These are phyloP conservation scores for Malassezia slooffiae DNA, from an alignment of 1,284 basidiomycete species.

Conservation along the genomic window DNA sequence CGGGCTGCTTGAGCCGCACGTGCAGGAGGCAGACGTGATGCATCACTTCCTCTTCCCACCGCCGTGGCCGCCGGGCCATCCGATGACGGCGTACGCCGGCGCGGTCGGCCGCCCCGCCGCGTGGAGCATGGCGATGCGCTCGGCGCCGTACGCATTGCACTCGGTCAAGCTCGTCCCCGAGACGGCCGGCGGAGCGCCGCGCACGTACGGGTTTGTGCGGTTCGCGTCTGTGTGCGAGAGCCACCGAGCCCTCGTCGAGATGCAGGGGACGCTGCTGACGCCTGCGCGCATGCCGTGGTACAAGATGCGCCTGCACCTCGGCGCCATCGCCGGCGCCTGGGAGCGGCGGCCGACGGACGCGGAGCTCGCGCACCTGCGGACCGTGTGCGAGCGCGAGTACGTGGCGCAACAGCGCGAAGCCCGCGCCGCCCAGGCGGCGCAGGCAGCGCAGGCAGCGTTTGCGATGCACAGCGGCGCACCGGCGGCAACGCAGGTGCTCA, in stretches of 20 bases:
- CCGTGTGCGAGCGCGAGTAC: no score
- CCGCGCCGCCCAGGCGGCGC: no score
- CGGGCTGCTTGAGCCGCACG: slow-evolving; percentile 29
- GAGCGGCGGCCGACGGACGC: no score
- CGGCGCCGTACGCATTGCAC: slow-evolving; percentile 20
- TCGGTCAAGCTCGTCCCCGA: slow-evolving; percentile 5
- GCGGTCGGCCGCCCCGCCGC: no score
- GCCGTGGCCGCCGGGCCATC: slow-evolving; percentile 31
- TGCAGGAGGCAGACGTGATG: slow-evolving; percentile 38
- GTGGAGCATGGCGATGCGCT: no score
- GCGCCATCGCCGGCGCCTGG: no score
- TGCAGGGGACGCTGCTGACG: slow-evolving; percentile 25
- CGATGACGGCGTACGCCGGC: slow-evolving; percentile 29
- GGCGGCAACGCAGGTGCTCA: no score
- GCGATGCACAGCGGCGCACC: no score
- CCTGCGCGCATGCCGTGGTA: slow-evolving; percentile 5
- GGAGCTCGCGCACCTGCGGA: no score
- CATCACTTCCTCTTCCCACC: slow-evolving; percentile 36
- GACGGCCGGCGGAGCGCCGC: slow-evolving; percentile 31
- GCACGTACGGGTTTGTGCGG: slow-evolving; percentile 36
- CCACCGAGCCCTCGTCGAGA: slow-evolving; percentile 40
- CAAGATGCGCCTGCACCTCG: slow-evolving; percentile 2
- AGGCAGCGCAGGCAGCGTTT: no score
- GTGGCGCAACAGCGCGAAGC: no score
- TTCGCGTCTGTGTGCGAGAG: slow-evolving; percentile 31